These are phyloP conservation scores for Vickermania spadyakhi DNA, from an alignment of 208 protist species.

Conservation along the genomic window DNA sequence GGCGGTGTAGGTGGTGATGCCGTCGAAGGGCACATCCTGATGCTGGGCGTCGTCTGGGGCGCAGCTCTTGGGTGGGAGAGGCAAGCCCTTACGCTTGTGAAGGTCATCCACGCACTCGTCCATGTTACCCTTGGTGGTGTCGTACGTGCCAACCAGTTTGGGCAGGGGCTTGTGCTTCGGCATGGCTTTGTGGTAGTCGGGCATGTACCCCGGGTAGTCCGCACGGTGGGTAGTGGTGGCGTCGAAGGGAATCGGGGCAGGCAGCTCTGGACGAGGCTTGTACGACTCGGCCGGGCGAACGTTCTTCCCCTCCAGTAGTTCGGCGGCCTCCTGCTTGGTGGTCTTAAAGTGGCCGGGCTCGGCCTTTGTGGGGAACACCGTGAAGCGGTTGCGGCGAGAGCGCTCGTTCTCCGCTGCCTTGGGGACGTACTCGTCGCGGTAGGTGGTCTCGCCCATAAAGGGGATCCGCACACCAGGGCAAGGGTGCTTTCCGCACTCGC, in stretches of 20 bases:
- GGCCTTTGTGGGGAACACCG: constrained; percentile 63
- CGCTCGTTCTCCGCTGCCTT: constrained; percentile 56
- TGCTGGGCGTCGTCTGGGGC: constrained; percentile 46
- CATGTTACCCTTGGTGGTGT: constrained; percentile 76
- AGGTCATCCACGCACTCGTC: constrained; percentile 65
- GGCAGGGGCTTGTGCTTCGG: constrained; percentile 65
- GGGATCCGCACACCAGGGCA: constrained; percentile 72
- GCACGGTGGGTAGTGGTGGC: constrained; percentile 79
- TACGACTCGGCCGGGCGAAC: constrained; percentile 77
- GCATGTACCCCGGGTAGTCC: constrained; percentile 84
- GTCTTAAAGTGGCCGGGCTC: constrained; percentile 84
- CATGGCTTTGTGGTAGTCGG: constrained; percentile 49
- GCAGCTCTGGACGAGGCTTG: constrained; percentile 54
- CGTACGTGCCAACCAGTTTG: constrained; percentile 72
- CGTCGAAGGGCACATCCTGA: constrained; percentile 69
- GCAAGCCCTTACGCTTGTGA: constrained; percentile 28
- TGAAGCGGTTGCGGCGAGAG: constrained; percentile 19
- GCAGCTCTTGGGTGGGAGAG: constrained; percentile 67
- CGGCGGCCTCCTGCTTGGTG: constrained; percentile 82
- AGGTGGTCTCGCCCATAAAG: constrained; percentile 78
- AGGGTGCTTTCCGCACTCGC: constrained; percentile 76
- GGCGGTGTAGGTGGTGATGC: constrained; percentile 77
- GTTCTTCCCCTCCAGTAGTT: constrained; percentile 59
- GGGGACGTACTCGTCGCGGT: constrained; percentile 81
- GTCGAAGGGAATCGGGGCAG: constrained; percentile 61